phyloP scores from a whole-genome alignment of 129 eudicot species.

The Artemisia annua region DNA sequence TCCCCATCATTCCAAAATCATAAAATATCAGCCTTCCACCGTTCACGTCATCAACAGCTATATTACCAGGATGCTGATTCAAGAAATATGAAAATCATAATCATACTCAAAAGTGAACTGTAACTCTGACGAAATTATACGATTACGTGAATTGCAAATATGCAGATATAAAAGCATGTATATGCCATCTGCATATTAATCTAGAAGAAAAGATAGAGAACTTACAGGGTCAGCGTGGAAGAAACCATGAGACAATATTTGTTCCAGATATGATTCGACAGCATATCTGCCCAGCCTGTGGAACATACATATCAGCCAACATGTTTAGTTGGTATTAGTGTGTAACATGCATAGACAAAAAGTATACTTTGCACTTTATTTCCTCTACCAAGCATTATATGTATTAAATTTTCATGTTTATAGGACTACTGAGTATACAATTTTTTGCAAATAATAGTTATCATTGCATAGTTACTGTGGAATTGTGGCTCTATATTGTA shows the following conservation, averaged over 20 bases:
- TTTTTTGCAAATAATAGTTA: too few relatives aligned
- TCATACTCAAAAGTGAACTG: slow-evolving; percentile 25
- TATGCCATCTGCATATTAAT: slow-evolving; percentile 7
- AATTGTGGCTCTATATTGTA: too few relatives aligned
- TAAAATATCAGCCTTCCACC: slow-evolving; percentile 98
- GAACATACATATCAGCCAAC: slow-evolving; percentile 25
- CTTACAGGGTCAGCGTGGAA: slow-evolving; percentile 98
- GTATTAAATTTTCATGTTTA: neutral
- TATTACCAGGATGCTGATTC: slow-evolving; percentile 94
- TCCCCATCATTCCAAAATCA: slow-evolving; percentile 99
- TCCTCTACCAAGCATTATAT: slow-evolving; percentile 24
- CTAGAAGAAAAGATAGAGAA: slow-evolving; percentile 27
- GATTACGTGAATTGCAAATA: neutral
- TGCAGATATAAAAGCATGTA: neutral
- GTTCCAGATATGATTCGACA: slow-evolving; percentile 95
- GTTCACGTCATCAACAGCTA: slow-evolving; percentile 95
- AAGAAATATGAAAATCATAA: slow-evolving; percentile 18
- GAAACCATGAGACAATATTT: slow-evolving; percentile 88
- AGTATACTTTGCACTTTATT: neutral
- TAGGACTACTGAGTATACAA: neutral
- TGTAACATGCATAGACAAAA: neutral
- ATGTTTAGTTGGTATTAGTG: neutral
- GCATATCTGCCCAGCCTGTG: slow-evolving; percentile 93
- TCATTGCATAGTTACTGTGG: too few relatives aligned
- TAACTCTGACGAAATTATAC: neutral